phyloP scores from a whole-genome alignment of 306 rosid species.

The Pyrus bretschneideri region DNA sequence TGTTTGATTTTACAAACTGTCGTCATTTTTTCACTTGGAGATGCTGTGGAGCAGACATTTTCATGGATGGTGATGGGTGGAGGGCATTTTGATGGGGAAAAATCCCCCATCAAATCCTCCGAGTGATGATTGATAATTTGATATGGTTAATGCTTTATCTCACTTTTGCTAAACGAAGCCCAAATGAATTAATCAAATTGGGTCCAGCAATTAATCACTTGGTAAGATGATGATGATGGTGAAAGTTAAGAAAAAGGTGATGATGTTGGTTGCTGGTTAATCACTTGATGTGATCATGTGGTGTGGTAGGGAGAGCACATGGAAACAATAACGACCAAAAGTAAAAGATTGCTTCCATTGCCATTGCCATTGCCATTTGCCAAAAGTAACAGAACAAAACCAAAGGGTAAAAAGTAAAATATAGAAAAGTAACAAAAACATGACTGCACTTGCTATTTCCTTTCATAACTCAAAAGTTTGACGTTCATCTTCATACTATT shows the following conservation, averaged over 20 bases:
- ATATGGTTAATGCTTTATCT: not conserved
- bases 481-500: constrained; percentile 54
- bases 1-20: not conserved
- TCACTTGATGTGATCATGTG: constrained; percentile 17
- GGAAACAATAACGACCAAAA: constrained; percentile 39
- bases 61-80: not conserved
- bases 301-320: constrained; percentile 33
- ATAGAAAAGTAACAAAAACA: constrained; percentile 22
- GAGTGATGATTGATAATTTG: not conserved
- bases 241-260: constrained; percentile 27
- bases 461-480: constrained; percentile 47
- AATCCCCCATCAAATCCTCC: not conserved
- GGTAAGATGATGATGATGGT: constrained; percentile 19
- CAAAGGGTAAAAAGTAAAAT: constrained; percentile 17
- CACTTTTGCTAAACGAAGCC: constrained; percentile 6
- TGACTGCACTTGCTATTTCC: constrained; percentile 43
- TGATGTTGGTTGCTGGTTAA: constrained; percentile 40
- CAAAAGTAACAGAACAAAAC: not conserved
- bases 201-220: constrained; percentile 20
- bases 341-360: constrained; percentile 45
- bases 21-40: not conserved
- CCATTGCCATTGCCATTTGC: constrained; percentile 25
- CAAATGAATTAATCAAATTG: not conserved
- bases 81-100: not conserved
- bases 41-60: not conserved